Evolutionary conservation across 257 asterid genomes (phyloP).

Genomic region (Eustoma russellianum): DNA sequence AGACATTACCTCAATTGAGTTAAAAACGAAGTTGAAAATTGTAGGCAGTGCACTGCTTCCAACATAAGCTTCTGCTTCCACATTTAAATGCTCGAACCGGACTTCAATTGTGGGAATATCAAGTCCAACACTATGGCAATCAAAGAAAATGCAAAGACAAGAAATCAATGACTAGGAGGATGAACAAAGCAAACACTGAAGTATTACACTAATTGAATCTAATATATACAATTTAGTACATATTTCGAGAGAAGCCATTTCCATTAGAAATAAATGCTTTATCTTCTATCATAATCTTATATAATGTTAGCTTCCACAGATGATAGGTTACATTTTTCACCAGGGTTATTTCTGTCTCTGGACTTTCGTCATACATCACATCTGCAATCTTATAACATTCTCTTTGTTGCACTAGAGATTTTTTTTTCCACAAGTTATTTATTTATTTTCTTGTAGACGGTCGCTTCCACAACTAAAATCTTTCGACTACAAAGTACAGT

Average conservation of each 20-base stretch:
- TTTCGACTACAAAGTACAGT: too few species aligned
- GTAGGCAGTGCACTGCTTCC: constrained; percentile 72
- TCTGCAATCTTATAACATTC: too few species aligned
- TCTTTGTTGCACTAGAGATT: too few species aligned
- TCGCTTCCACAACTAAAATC: too few species aligned
- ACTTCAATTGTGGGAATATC: constrained; percentile 62
- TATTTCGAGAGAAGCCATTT: not conserved
- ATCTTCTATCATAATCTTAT: constrained; percentile 16
- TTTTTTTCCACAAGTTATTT: too few species aligned
- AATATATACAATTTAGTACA: not conserved
- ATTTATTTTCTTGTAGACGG: too few species aligned
- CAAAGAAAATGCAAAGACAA: not conserved
- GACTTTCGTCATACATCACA: too few species aligned
- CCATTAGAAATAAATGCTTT: not conserved
- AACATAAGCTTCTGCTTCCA: constrained; percentile 58
- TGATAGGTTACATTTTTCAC: too few species aligned
- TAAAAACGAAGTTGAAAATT: constrained; percentile 43
- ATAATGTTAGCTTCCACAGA: too few species aligned
- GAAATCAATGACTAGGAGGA: not conserved
- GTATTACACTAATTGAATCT: too few species aligned
- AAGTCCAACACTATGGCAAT: constrained; percentile 25
- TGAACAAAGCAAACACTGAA: not conserved
- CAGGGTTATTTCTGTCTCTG: too few species aligned
- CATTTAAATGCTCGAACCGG: constrained; percentile 46
- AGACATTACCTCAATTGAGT: constrained; percentile 51